Evolutionary conservation across 2,329 filamentous ascomycete genomes (phyloP), one percentile per base, ranked within the genome.

Genomic region (Cadophora luteo-olivacea): DNA sequence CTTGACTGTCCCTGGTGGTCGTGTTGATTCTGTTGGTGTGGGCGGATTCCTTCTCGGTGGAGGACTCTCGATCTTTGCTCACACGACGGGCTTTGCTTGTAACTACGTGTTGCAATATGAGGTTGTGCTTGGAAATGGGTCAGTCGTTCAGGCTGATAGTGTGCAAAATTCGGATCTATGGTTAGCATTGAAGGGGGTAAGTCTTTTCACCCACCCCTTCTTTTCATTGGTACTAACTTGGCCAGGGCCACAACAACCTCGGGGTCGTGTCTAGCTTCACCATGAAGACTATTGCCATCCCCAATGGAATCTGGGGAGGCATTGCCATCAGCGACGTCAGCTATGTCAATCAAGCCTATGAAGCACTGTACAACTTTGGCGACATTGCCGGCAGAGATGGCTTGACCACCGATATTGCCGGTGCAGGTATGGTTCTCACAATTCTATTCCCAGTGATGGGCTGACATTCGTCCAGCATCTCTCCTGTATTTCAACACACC

Each of bases 181-280:
- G 76, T 79, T 79, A 70, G 85, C 83, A 0, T 80, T 89, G 24
- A 67, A 63, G n/a, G 65, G 65, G n/a, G 64, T 49, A 36, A 25
- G 61, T 52, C 16, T 32, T 32, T 16, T n/a, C 19, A 22, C 24
- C 12, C 48, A 36, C 12, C n/a, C n/a, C n/a, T n/a, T n/a, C n/a
- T n/a, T n/a, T n/a, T 22, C 22, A 9, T 52, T 16, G 32, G 33
- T 33, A 8, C n/a, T 51, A 6, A 83, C 83, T 63, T 86, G 86
- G 9, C 85, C 86, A 22, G 82, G 84, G 25, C 85, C 82, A 84
- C 29, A 70, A 82, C 75, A 87, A 86, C 73, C 87, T 84, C 69
- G 86, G 85, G 52, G 80, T 85, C 68, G 81, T 85, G 9, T 83
- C 83, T 11, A 78, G 78, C 9, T 85, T 83, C 72, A 74, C 81